Evolutionary conservation across 495 filamentous ascomycete genomes (phyloP).

Genomic region (Penicillium egyptiacum): DNA sequence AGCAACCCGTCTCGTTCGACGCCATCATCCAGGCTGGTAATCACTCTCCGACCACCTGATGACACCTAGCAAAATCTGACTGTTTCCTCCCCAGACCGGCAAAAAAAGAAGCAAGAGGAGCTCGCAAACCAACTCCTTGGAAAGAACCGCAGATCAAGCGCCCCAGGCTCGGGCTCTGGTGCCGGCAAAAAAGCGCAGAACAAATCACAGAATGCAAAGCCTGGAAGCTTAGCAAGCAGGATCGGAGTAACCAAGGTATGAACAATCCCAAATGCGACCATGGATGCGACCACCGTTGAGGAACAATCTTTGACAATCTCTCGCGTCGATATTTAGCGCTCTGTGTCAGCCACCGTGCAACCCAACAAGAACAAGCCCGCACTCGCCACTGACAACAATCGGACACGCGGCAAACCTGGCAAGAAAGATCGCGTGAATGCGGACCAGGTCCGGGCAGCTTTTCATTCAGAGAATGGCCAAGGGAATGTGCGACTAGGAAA

Average conservation of each 20-base stretch:
- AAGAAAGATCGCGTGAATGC: constrained; percentile 42
- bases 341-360: constrained; percentile 41
- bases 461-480: constrained; percentile 31
- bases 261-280: not conserved
- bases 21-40: constrained; percentile 65
- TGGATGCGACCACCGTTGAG: not conserved
- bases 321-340: constrained; percentile 35
- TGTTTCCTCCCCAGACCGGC: constrained; percentile 51
- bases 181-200: constrained; percentile 22
- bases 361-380: constrained; percentile 32
- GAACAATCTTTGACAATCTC: constrained; percentile 4
- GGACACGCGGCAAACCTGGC: constrained; percentile 27
- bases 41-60: not conserved
- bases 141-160: constrained; percentile 60
- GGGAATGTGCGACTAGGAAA: constrained; percentile 28
- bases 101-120: constrained; percentile 66
- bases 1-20: constrained; percentile 58
- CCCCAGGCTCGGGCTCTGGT: constrained; percentile 47
- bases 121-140: constrained; percentile 72
- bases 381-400: constrained; percentile 20
- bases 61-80: constrained; percentile 6
- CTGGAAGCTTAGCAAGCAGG: constrained; percentile 66
- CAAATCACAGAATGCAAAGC: constrained; percentile 48
- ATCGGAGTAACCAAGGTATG: constrained; percentile 72
- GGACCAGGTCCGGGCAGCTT: constrained; percentile 38